Percentiles rank a stretch among this genome's conserved stretches.
Evolutionary conservation across 306 rosid genomes (phyloP).

Genomic region (Rubus parviflorus): DNA sequence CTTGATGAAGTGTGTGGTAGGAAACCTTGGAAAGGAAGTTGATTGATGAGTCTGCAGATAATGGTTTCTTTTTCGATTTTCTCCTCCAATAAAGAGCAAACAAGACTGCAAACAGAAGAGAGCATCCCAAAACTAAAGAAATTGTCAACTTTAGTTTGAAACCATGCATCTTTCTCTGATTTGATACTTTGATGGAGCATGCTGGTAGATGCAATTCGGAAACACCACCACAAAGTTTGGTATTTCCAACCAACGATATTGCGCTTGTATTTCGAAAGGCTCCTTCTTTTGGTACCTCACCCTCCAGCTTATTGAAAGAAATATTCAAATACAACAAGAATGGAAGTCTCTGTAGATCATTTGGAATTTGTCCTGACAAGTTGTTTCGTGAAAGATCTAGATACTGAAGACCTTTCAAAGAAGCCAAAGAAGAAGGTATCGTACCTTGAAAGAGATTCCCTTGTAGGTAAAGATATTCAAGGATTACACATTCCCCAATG

Average conservation of each 20-base stretch:
- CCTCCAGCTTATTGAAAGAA: constrained; percentile 43
- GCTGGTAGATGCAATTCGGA: constrained; percentile 21
- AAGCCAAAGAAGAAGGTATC: constrained; percentile 38
- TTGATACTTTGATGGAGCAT: constrained; percentile 1
- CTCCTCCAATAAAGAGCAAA: neutral
- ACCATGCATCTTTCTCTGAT: neutral
- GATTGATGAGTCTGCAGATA: neutral
- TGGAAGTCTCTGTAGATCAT: constrained; percentile 9
- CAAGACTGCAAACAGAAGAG: neutral
- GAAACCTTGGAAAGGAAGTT: neutral
- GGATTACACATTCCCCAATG: constrained; percentile 29
- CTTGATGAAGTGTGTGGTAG: constrained; percentile 18
- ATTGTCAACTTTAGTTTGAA: constrained; percentile 10
- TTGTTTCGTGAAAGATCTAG: constrained; percentile 38
- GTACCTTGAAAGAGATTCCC: constrained; percentile 26
- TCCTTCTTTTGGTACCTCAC: constrained; percentile 42
- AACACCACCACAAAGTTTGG: constrained; percentile 26
- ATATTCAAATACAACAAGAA: constrained; percentile 27
- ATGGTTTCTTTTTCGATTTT: neutral
- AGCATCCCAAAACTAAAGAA: neutral
- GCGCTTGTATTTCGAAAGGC: constrained; percentile 31
- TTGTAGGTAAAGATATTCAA: constrained; percentile 27
- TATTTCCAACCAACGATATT: constrained; percentile 11
- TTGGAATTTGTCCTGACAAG: constrained; percentile 38
- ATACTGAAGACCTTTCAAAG: constrained; percentile 22